Percentiles rank a stretch among this genome's conserved stretches.
These are phyloP conservation scores for Rhytidiadelphus loreus DNA, from an alignment of 225 moss, liverwort and hornwort genomes.

Conservation along the genomic window DNA sequence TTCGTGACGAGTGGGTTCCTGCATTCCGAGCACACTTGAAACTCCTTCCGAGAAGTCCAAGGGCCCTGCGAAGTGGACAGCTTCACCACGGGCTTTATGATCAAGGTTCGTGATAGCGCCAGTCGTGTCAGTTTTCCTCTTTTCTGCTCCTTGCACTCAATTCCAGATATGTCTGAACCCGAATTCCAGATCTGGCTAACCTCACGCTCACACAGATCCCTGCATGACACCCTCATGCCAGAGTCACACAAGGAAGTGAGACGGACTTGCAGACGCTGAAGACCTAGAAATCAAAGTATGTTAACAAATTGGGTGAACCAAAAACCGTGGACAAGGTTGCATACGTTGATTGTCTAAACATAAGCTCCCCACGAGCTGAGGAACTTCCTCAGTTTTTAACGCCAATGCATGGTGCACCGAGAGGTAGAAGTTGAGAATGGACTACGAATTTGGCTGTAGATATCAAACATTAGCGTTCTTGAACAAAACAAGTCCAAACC, in stretches of 20 bases:
- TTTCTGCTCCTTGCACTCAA: background rate
- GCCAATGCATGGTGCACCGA: background rate
- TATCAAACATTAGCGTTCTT: background rate
- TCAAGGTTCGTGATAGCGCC: constrained; percentile 11
- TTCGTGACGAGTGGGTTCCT: background rate
- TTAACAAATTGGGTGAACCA: background rate
- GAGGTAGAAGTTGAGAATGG: background rate
- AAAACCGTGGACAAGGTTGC: background rate
- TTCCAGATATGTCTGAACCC: background rate
- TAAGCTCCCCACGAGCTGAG: background rate
- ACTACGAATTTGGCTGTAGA: background rate
- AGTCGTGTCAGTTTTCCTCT: constrained; percentile 8
- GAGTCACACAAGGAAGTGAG: background rate
- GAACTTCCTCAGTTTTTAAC: background rate
- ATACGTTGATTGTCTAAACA: background rate
- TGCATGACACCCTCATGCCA: background rate
- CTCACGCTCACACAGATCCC: background rate
- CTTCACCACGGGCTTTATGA: constrained; percentile 17
- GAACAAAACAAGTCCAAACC: background rate
- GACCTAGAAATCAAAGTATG: background rate
- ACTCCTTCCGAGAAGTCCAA: constrained; percentile 14
- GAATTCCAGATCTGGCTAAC: background rate
- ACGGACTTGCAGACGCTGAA: background rate
- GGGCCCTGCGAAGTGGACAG: background rate
- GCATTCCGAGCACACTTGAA: constrained; percentile 17